Evolutionary conservation across 495 filamentous ascomycete genomes (phyloP).

Genomic region (Xylaria grammica): DNA sequence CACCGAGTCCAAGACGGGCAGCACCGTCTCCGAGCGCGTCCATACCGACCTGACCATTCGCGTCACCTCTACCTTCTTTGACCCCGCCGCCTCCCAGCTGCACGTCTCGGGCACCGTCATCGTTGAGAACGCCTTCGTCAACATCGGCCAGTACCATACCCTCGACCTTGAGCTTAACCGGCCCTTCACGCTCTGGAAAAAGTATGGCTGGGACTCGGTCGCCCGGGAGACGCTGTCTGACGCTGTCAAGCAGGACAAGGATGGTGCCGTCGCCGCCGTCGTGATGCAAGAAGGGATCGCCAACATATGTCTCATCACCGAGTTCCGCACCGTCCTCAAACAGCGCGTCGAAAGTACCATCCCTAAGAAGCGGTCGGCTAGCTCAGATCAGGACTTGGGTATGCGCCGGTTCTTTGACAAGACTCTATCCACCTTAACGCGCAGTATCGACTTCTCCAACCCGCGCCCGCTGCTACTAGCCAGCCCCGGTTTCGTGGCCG

Average conservation of each 20-base stretch:
- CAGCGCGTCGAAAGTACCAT: conserved; percentile 85
- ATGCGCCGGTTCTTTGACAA: conserved; percentile 82
- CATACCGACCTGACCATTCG: conserved; percentile 79
- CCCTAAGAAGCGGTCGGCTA: conserved; percentile 73
- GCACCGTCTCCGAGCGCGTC: conserved; percentile 73
- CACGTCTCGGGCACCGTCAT: conserved; percentile 84
- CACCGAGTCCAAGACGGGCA: conserved; percentile 72
- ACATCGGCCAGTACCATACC: conserved; percentile 86
- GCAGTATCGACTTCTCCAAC: conserved; percentile 75
- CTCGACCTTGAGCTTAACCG: conserved; percentile 76
- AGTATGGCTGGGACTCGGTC: conserved; percentile 90
- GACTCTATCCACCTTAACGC: conserved; percentile 73
- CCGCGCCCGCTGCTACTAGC: conserved; percentile 81
- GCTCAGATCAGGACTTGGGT: conserved; percentile 73
- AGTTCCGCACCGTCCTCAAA: conserved; percentile 85
- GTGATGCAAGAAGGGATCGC: conserved; percentile 95
- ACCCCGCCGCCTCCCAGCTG: conserved; percentile 79
- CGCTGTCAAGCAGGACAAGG: conserved; percentile 74
- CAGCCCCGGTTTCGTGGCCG: conserved; percentile 85
- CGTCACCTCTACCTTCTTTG: conserved; percentile 87
- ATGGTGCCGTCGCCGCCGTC: conserved; percentile 82
- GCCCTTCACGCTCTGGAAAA: conserved; percentile 82
- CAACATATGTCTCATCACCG: conserved; percentile 91
- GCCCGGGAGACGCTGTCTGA: conserved; percentile 79
- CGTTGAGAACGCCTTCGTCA: conserved; percentile 82